Conservation (phyloP, 2,329 filamentous ascomycete genomes). For the Aotearoamyces nothofagi region DNA sequence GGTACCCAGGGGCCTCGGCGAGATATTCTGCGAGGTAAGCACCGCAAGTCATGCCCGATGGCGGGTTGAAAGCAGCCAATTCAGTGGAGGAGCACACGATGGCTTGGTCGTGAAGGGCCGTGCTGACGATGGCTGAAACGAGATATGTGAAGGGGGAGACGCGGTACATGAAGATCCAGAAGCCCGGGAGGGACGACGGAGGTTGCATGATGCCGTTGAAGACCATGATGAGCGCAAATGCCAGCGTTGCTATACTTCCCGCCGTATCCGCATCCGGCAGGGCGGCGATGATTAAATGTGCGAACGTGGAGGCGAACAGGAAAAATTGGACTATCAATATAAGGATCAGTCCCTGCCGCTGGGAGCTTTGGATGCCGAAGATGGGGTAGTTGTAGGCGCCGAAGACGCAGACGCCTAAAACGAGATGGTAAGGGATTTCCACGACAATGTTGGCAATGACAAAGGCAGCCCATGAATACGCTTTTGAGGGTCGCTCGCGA, state of each 20-base stretch:
- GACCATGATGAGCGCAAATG: slow-evolving; percentile 58
- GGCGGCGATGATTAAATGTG: slow-evolving; percentile 62
- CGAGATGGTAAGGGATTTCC: slow-evolving; percentile 70
- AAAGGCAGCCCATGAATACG: slow-evolving; percentile 22
- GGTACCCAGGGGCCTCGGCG: slow-evolving; percentile 29
- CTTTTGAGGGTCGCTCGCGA: slow-evolving; percentile 19
- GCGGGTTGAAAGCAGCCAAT: slow-evolving; percentile 47
- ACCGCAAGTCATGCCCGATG: slow-evolving; percentile 36
- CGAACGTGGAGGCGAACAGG: slow-evolving; percentile 72
- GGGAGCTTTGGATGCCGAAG: slow-evolving; percentile 23
- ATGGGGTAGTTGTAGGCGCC: slow-evolving; percentile 71
- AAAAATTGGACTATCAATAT: slow-evolving; percentile 63
- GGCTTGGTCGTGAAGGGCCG: slow-evolving; percentile 49
- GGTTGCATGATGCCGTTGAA: slow-evolving; percentile 65
- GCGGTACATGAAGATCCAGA: slow-evolving; percentile 81
- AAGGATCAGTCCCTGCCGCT: slow-evolving; percentile 47
- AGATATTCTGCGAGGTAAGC: slow-evolving; percentile 42
- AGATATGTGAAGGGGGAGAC: slow-evolving; percentile 51
- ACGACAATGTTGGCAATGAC: slow-evolving; percentile 43
- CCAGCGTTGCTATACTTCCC: slow-evolving; percentile 61
- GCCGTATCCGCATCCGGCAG: slow-evolving; percentile 64
- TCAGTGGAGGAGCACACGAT: slow-evolving; percentile 59
- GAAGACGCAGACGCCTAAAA: slow-evolving; percentile 63
- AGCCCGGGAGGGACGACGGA: slow-evolving; percentile 47
- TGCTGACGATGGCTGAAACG: slow-evolving; percentile 54